Evolutionary conservation across 1,284 basidiomycete genomes (phyloP).

Genomic region (Ustilago xerochloae): DNA sequence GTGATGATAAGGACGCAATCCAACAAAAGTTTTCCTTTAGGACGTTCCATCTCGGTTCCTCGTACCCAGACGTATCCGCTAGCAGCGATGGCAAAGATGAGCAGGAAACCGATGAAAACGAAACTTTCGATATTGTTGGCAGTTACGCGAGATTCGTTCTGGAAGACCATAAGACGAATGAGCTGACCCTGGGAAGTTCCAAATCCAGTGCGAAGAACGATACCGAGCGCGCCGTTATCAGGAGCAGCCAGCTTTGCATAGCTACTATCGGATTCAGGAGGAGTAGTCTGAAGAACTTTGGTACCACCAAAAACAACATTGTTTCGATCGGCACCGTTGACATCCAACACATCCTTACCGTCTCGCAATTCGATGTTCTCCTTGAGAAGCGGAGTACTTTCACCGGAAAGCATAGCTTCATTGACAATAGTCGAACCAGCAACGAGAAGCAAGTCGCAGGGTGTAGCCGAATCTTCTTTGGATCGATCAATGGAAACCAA

Average conservation of each 20-base stretch:
- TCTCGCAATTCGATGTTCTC: slow-evolving; percentile 66
- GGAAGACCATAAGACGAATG: slow-evolving; percentile 68
- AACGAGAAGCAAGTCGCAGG: slow-evolving; percentile 62
- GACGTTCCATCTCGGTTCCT: slow-evolving; percentile 63
- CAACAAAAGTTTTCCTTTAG: slow-evolving; percentile 67
- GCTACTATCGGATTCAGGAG: slow-evolving; percentile 48
- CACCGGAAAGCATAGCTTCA: slow-evolving; percentile 68
- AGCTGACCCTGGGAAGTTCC: slow-evolving; percentile 68
- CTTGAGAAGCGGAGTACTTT: slow-evolving; percentile 67
- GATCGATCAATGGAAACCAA: slow-evolving; percentile 65
- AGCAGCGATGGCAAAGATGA: slow-evolving; percentile 66
- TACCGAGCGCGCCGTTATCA: slow-evolving; percentile 62
- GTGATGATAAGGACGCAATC: slow-evolving; percentile 68
- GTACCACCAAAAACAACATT: slow-evolving; percentile 68
- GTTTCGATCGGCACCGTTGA: slow-evolving; percentile 65
- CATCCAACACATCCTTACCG: slow-evolving; percentile 59
- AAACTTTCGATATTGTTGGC: slow-evolving; percentile 67
- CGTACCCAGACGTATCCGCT: slow-evolving; percentile 66
- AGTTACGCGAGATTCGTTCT: slow-evolving; percentile 65
- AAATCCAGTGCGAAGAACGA: slow-evolving; percentile 67
- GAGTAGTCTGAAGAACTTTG: slow-evolving; percentile 66
- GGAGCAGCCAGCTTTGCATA: slow-evolving; percentile 55
- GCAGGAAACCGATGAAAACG: slow-evolving; percentile 67
- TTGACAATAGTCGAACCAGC: slow-evolving; percentile 65
- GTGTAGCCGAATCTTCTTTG: slow-evolving; percentile 66